Base-by-base conservation (phyloP, 768 basidiomycete genomes). In the Gautieria morchelliformis region DNA sequence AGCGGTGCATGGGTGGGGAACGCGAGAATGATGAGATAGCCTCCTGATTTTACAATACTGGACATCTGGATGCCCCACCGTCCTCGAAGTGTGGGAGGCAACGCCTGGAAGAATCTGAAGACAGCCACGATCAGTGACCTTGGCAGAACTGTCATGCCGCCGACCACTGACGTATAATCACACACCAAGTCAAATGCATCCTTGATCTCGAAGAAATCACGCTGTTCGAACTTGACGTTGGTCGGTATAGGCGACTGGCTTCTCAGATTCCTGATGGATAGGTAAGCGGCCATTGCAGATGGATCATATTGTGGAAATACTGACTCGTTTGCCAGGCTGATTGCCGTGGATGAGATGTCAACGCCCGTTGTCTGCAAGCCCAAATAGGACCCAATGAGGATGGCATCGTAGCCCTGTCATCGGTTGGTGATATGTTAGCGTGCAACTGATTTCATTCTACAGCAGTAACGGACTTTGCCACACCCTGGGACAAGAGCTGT, bases 41-140 rank as follows among this genome's bases (percentile, higher is more conserved):
- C 85, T 0, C 83, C 85, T 1, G 79, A 75, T 56, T 80, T 82
- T 52, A 84, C 67, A 15, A 89, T 65, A 15, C 72, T 68, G 1
- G 71, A 68, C 69, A 88, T 83, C 61, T 83, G 74, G 14, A 63
- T 61, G 0, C 78, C 87, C 85, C 85, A 87, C 4, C 12, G 3
- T n/a, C 74, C 75, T 11, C 87, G 75, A 39, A 66, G 70, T 2
- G 68, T 58, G 0, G 83, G 85, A 0, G 79, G 80, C 20, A 89
- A 80, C 1, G 87, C 86, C 44, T 83, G 83, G 66, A 89, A 88
- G 71, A 88, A 87, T 1, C 83, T 85, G 51, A 12, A 14, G 17
- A 32, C 4, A 10, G 4, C 17, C 4, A 12, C 5, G 30, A 27
- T 52, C 14, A 52, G 11, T 17, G 14, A 33, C 2, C 37, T n/a